Conservation (phyloP, 306 rosid species). For the Malus sylvestris region DNA sequence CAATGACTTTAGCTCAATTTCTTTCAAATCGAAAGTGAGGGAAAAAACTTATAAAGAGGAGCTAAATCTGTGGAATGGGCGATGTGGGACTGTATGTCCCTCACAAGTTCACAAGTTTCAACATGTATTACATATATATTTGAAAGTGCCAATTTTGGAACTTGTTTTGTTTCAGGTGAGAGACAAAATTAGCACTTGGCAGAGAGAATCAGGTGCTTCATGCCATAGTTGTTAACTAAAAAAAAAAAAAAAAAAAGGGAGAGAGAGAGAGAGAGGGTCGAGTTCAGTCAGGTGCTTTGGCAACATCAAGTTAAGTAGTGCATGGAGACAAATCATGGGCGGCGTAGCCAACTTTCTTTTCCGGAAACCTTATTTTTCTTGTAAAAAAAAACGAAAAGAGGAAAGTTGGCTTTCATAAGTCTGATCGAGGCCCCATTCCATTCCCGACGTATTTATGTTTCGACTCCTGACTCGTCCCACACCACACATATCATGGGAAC, state of each 20-base stretch:
- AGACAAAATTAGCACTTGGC: not conserved
- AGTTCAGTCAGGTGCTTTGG: not conserved
- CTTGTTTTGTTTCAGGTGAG: constrained; percentile 2
- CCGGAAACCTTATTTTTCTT: constrained; percentile 46
- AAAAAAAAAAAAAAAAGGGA: not conserved
- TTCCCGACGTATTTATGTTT: not conserved
- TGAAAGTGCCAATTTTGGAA: not conserved
- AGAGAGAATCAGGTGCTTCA: not conserved
- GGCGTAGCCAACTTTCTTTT: constrained; percentile 28
- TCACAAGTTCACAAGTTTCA: too few relatives aligned
- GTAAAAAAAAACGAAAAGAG: constrained; percentile 7
- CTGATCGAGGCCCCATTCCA: not conserved
- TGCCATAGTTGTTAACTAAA: not conserved
- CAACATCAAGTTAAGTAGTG: not conserved
- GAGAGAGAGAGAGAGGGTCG: not conserved
- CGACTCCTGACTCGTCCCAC: constrained; percentile 18
- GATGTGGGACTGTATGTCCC: too few relatives aligned
- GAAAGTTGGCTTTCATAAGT: not conserved
- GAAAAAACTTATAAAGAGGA: too few relatives aligned
- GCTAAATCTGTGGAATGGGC: too few relatives aligned
- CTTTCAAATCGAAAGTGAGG: too few relatives aligned
- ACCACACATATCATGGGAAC: not conserved
- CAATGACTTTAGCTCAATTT: too few relatives aligned
- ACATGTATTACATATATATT: not conserved
- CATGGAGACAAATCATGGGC: not conserved